Evolutionary conservation across 1,284 basidiomycete genomes (phyloP), one percentile per base, ranked within the genome.

Genomic region (Schizophyllum commune): DNA sequence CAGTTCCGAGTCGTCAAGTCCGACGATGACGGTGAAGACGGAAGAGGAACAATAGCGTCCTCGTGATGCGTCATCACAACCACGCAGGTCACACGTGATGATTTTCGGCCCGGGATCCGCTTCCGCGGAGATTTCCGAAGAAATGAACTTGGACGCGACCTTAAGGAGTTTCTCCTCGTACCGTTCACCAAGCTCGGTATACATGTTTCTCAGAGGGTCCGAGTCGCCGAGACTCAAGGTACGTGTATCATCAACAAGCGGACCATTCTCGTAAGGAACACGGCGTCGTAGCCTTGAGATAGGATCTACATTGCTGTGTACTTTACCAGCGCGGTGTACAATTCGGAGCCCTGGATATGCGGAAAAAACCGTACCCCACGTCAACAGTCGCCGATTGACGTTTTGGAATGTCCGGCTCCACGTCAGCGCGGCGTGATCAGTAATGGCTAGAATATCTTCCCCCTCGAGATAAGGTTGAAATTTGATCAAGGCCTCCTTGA

Each of bases 271-370:
- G 7, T 62, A 2, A 11, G 67, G 67, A 9, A 64, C 52, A 4
- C 58, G 19, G 32, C 67, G 60, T n/a, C 64, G 65, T 1, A 75
- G 60, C 17, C 71, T 64, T 5, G 73, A 75, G 0, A 75, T 61
- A 0, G 74, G 73, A 62, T 75, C 74, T 0, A 75, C 73, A 61
- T 76, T 76, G 0, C 70, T 73, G 56, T 77, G 75, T 0, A 72
- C 67, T 7, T 67, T 58, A 7, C 75, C 75, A 1, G 73, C 68
- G n/a, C 70, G 66, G 58, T 76, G 74, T 4, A 76, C 63, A 11
- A 77, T 75, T 5, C 68, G 52, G 15, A 77, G 57, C 1, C 61
- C 61, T 1, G 72, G 75, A 61, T 67, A 72, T 15, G 73, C 72
- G 13, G 70, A 57, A 55, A 72, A 72, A 0, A 74, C 64, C 4